Evolutionary conservation across 768 basidiomycete species (phyloP).

Genomic region (Sarcomyxa edulis): DNA sequence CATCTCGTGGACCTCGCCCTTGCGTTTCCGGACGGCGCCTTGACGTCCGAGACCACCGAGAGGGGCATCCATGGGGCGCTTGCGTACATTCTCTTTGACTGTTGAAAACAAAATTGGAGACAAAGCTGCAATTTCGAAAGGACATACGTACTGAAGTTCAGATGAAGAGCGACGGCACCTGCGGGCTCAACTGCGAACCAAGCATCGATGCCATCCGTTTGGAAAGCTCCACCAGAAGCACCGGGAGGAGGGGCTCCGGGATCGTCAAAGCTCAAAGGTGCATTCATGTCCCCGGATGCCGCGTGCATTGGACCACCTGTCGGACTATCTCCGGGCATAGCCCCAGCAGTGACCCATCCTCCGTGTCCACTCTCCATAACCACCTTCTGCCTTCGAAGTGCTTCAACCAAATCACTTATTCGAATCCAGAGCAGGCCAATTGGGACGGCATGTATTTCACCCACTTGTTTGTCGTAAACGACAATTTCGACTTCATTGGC

Average conservation of each 20-base stretch:
- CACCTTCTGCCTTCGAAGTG: slow-evolving; percentile 87
- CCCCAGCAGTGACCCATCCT: slow-evolving; percentile 94
- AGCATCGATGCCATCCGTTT: slow-evolving; percentile 82
- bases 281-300: slow-evolving; percentile 38
- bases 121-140: slow-evolving; percentile 7
- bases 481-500: slow-evolving; percentile 98
- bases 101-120: slow-evolving; percentile 11
- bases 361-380: slow-evolving; percentile 81
- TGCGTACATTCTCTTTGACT: slow-evolving; percentile 98
- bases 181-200: slow-evolving; percentile 98
- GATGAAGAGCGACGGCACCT: slow-evolving; percentile 80
- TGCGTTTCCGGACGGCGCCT: slow-evolving; percentile 95
- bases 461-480: slow-evolving; percentile 87
- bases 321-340: slow-evolving; percentile 65
- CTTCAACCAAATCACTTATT: slow-evolving; percentile 91
- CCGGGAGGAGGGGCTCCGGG: slow-evolving; percentile 36
- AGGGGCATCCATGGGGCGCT: slow-evolving; percentile 88
- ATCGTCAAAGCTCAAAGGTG: slow-evolving; percentile 43
- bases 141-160: slow-evolving; percentile 82
- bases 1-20: slow-evolving; percentile 98
- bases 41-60: slow-evolving; percentile 90
- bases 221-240: slow-evolving; percentile 25
- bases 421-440: slow-evolving; percentile 95
- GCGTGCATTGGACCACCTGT: slow-evolving; percentile 25
- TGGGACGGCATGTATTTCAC: slow-evolving; percentile 76